Conservation (phyloP, 768 basidiomycete genomes). For the Xanthoconium purpureum region DNA sequence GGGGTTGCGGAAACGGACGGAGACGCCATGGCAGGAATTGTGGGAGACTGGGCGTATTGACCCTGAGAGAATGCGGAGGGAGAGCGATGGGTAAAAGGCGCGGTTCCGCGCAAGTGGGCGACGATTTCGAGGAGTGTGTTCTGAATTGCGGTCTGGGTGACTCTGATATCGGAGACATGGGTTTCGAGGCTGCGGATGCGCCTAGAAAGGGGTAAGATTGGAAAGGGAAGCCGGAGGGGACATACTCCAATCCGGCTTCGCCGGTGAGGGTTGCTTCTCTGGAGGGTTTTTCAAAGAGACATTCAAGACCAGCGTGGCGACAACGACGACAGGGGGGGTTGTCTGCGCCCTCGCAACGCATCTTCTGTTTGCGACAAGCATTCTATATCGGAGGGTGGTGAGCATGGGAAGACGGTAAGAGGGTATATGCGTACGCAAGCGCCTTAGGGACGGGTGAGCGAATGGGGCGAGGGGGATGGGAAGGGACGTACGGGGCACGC, state of each 20-base stretch:
- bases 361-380: slow-evolving; percentile 95
- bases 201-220: slow-evolving; percentile 41
- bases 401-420: slow-evolving; percentile 12
- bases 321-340: slow-evolving; percentile 96
- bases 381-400: slow-evolving; percentile 50
- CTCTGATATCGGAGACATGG: slow-evolving; percentile 81
- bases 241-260: slow-evolving; percentile 87
- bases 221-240: slow-evolving; percentile 11
- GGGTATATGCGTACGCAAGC: slow-evolving; percentile 61
- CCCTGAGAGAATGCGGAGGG: slow-evolving; percentile 51
- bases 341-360: slow-evolving; percentile 96
- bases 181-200: slow-evolving; percentile 87
- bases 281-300: slow-evolving; percentile 92
- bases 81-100: slow-evolving; percentile 51
- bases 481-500: slow-evolving; percentile 72
- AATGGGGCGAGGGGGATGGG: neutral
- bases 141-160: slow-evolving; percentile 71
- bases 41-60: slow-evolving; percentile 65
- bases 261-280: slow-evolving; percentile 83
- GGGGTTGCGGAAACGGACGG: slow-evolving; percentile 43
- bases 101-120: slow-evolving; percentile 63
- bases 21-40: slow-evolving; percentile 56
- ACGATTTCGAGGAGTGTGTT: slow-evolving; percentile 79
- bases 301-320: slow-evolving; percentile 83
- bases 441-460: slow-evolving; percentile 43